Percentiles rank a stretch among this genome's conserved stretches.
phyloP scores from a whole-genome alignment of 352 stramenopile genomes.

The Peronosclerospora sorghi region DNA sequence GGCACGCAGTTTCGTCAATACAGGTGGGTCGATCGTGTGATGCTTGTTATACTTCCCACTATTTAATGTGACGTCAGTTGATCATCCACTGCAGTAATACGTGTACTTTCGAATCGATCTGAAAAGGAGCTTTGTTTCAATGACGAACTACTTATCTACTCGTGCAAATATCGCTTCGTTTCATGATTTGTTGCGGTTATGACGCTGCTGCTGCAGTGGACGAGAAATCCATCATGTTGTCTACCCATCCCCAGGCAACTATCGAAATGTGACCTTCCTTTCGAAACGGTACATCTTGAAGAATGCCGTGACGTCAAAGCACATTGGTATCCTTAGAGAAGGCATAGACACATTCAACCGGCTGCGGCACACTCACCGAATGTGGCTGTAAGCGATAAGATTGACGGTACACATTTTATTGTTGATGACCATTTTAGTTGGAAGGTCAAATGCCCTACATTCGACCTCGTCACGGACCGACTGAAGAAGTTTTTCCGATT shows the following conservation, averaged over 20 bases:
- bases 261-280: conserved; percentile 89
- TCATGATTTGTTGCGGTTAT: too few relatives aligned
- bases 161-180: neutral
- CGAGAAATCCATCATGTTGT: too few relatives aligned
- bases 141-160: too few relatives aligned
- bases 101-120: neutral
- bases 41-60: neutral
- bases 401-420: conserved; percentile 89
- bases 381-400: conserved; percentile 87
- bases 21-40: too few relatives aligned
- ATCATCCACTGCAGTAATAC: too few relatives aligned
- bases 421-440: conserved; percentile 70
- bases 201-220: too few relatives aligned
- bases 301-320: conserved; percentile 89
- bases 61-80: neutral
- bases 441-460: conserved; percentile 79
- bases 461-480: conserved; percentile 87
- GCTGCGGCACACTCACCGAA: too few relatives aligned
- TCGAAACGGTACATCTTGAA: conserved; percentile 73
- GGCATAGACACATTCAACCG: too few relatives aligned
- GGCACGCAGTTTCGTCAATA: too few relatives aligned
- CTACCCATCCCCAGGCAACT: conserved; percentile 88
- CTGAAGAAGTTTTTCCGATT: conserved; percentile 85
- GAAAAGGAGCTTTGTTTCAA: too few relatives aligned
- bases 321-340: too few relatives aligned